These are phyloP conservation scores for Xylariales sp. DNA, from an alignment of 2,329 filamentous ascomycete genomes.

Conservation along the genomic window DNA sequence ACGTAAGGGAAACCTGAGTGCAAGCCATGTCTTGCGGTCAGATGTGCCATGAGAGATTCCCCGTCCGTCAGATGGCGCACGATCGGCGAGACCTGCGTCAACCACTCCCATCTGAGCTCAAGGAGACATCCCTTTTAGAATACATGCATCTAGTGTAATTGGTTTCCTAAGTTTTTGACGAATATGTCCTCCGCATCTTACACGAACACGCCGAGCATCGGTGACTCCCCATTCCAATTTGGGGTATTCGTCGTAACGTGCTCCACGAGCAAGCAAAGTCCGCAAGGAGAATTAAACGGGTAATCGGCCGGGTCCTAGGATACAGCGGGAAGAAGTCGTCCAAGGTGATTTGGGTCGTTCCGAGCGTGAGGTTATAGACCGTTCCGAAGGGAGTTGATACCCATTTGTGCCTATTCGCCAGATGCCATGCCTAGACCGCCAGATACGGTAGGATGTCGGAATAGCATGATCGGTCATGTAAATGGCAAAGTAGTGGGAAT, in stretches of 20 bases:
- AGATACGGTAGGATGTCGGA: conserved; percentile 9
- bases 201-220: conserved; percentile 20
- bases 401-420: no score
- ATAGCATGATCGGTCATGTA: conserved; percentile 14
- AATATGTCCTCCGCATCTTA: conserved; percentile 22
- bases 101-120: conserved; percentile 11
- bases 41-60: conserved; percentile 20
- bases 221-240: conserved; percentile 20
- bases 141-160: conserved; percentile 28
- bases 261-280: conserved; percentile 21
- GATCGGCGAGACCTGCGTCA: conserved; percentile 14
- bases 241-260: conserved; percentile 26
- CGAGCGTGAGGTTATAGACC: no score
- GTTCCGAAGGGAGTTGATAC: no score
- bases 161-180: conserved; percentile 15
- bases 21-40: conserved; percentile 23
- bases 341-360: no score
- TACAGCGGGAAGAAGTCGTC: not conserved
- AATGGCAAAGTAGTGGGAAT: conserved; percentile 15
- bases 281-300: conserved; percentile 20
- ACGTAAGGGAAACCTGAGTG: conserved; percentile 27
- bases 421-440: no score
- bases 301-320: conserved; percentile 15
- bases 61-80: conserved; percentile 19
- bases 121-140: conserved; percentile 26